Evolutionary conservation across 129 eudicot species (phyloP).

Genomic region (Artemisia argyi): DNA sequence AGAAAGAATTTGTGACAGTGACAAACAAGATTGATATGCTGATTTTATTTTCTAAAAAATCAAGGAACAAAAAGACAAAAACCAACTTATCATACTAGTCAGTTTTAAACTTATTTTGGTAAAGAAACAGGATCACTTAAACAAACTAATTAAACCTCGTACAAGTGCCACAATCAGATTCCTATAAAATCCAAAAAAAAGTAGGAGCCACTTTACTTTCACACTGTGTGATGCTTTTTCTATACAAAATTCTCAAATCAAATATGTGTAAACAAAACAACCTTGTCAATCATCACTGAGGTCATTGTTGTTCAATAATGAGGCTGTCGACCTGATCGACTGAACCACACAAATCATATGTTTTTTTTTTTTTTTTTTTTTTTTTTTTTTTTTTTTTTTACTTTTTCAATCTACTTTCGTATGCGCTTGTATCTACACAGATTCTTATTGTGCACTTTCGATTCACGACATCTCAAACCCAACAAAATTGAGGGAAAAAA

Average conservation of each 20-base stretch:
- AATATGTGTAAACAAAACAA: too few relatives aligned
- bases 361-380: too few relatives aligned
- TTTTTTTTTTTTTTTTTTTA: too few relatives aligned
- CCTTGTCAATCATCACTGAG: too few relatives aligned
- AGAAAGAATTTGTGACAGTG: too few relatives aligned
- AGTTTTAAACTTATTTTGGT: background rate
- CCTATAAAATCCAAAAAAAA: background rate
- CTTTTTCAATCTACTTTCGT: too few relatives aligned
- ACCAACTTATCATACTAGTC: background rate
- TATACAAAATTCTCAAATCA: background rate
- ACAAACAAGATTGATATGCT: too few relatives aligned
- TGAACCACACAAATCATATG: too few relatives aligned
- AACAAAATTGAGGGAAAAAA: too few relatives aligned
- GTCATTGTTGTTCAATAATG: too few relatives aligned
- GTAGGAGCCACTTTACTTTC: background rate
- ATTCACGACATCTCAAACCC: constrained; percentile 4
- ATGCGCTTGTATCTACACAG: too few relatives aligned
- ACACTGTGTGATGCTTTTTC: background rate
- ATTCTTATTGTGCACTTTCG: background rate
- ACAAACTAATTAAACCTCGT: background rate
- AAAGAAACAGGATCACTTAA: background rate
- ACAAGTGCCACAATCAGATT: constrained; percentile 1
- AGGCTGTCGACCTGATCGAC: too few relatives aligned
- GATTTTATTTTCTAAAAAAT: background rate
- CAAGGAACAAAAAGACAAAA: constrained; percentile 4